These are phyloP conservation scores for Naganishia vaughanmartiniae DNA, from an alignment of 768 basidiomycete species.

Conservation along the genomic window DNA sequence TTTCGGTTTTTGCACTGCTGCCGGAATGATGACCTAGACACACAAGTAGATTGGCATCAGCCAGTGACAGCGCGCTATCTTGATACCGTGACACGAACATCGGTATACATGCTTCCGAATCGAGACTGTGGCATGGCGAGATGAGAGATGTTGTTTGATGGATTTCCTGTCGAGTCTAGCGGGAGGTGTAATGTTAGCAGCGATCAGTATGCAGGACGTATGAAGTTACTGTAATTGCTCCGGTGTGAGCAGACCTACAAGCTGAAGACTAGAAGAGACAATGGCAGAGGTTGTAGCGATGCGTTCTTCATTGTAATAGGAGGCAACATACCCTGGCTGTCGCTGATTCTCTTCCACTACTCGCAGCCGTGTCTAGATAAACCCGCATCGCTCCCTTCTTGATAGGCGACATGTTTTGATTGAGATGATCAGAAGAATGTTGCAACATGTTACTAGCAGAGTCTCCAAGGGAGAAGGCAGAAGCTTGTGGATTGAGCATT, in stretches of 20 bases:
- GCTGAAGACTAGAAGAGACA: too few species aligned
- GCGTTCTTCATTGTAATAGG: neutral
- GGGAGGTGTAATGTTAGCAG: neutral
- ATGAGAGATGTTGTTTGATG: neutral
- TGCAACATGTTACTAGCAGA: neutral
- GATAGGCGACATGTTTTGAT: neutral
- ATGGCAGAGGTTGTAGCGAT: neutral
- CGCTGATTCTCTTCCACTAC: neutral
- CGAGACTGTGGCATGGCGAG: neutral
- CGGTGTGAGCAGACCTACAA: too few species aligned
- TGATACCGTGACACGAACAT: neutral
- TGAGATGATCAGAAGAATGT: neutral
- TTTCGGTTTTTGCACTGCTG: neutral
- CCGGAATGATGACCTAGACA: neutral
- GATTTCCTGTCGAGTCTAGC: neutral
- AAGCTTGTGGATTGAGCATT: slow-evolving; percentile 18
- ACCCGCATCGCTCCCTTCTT: neutral
- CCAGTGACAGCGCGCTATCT: neutral
- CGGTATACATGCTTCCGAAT: neutral
- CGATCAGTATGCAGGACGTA: neutral
- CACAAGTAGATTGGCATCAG: neutral
- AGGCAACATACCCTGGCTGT: neutral
- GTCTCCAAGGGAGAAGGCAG: slow-evolving; percentile 4
- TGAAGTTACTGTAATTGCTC: too few species aligned
- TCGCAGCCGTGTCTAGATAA: neutral